Evolutionary conservation across 1,284 basidiomycete genomes (phyloP).

Genomic region (Cryptococcus floricola): DNA sequence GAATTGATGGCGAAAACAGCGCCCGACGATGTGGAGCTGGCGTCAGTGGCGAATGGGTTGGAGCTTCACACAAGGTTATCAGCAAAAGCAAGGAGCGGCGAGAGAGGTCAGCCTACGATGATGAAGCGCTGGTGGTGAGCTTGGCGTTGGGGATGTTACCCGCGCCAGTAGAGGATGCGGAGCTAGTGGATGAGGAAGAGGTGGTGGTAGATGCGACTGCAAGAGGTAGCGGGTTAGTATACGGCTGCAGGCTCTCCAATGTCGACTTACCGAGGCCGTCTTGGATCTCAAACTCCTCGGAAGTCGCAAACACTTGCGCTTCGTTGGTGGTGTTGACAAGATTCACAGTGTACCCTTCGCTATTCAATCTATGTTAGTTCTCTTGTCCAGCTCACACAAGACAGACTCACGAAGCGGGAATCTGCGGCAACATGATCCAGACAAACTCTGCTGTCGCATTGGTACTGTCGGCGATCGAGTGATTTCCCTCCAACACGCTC

Average conservation of each 20-base stretch:
- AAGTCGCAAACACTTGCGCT: constrained; percentile 51
- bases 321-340: constrained; percentile 53
- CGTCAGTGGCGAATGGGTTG: constrained; percentile 11
- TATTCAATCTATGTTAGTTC: background rate
- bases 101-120: background rate
- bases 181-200: constrained; percentile 8
- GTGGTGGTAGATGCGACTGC: constrained; percentile 3
- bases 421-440: constrained; percentile 26
- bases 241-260: background rate
- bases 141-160: constrained; percentile 18
- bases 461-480: constrained; percentile 40
- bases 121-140: constrained; percentile 11
- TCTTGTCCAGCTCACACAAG: background rate
- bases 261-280: constrained; percentile 31
- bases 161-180: constrained; percentile 1
- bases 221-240: background rate
- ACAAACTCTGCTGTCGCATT: constrained; percentile 31
- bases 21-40: constrained; percentile 12
- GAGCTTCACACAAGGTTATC: background rate
- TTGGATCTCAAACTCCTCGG: constrained; percentile 49
- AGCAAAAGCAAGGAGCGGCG: background rate
- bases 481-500: constrained; percentile 26
- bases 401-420: constrained; percentile 19
- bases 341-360: constrained; percentile 49
- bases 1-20: background rate